phyloP scores from a whole-genome alignment of 331 rosid genomes.

The Cydonia oblonga region DNA sequence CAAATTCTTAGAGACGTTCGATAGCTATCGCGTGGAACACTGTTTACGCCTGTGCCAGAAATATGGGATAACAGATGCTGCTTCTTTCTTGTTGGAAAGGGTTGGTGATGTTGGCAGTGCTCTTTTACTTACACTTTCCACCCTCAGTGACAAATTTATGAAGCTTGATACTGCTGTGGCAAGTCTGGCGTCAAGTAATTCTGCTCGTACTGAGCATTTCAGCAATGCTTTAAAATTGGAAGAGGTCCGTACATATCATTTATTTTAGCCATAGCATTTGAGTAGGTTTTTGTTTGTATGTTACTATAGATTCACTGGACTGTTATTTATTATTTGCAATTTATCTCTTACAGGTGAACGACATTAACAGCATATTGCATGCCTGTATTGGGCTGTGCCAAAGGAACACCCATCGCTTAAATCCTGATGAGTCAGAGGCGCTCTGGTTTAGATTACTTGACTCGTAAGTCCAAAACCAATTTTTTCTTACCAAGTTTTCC shows the following conservation, averaged over 20 bases:
- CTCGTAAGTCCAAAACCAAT: constrained; percentile 52
- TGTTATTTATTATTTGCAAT: constrained; percentile 13
- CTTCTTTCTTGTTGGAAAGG: constrained; percentile 85
- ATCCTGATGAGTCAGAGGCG: constrained; percentile 87
- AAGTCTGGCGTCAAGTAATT: constrained; percentile 38
- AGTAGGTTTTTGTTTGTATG: too few relatives aligned
- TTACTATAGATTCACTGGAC: constrained; percentile 2
- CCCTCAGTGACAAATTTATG: constrained; percentile 60
- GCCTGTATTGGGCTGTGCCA: constrained; percentile 92
- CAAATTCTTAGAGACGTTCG: constrained; percentile 79
- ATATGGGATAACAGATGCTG: constrained; percentile 78
- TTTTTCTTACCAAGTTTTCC: constrained; percentile 4
- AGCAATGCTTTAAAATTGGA: constrained; percentile 29
- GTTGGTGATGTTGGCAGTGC: constrained; percentile 95
- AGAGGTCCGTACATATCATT: constrained; percentile 46
- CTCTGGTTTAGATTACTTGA: constrained; percentile 94
- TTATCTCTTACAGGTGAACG: constrained; percentile 45
- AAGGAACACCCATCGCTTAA: constrained; percentile 93
- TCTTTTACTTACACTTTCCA: constrained; percentile 72
- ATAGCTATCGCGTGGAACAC: constrained; percentile 88
- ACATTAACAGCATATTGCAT: constrained; percentile 40
- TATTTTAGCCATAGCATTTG: constrained; percentile 6
- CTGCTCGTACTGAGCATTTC: constrained; percentile 30
- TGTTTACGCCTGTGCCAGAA: constrained; percentile 85
- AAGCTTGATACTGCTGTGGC: constrained; percentile 72